phyloP scores from a whole-genome alignment of 208 protist species.

The Angomonas deanei region DNA sequence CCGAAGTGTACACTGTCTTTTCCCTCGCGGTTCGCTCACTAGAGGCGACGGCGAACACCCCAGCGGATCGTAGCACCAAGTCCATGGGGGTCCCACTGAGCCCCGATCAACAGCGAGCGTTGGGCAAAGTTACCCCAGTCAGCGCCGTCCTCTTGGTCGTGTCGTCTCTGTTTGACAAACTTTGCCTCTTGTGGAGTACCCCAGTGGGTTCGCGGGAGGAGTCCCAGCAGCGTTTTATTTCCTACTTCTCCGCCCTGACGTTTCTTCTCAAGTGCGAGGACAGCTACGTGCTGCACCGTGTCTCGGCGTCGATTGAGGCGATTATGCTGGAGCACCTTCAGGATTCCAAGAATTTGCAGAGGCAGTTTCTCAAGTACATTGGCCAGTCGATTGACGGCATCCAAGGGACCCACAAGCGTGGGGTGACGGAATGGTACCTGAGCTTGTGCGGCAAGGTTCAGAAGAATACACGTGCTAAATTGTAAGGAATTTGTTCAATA shows the following conservation, averaged over 20 bases:
- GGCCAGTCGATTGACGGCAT: slow-evolving; percentile 44
- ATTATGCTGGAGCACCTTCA: slow-evolving; percentile 70
- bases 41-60: slow-evolving; percentile 8
- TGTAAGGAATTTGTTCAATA: slow-evolving; percentile 16
- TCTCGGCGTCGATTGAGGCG: slow-evolving; percentile 79
- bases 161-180: slow-evolving; percentile 66
- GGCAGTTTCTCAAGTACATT: slow-evolving; percentile 69
- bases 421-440: slow-evolving; percentile 76
- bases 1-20: slow-evolving; percentile 2
- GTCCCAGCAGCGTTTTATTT: slow-evolving; percentile 41
- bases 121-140: slow-evolving; percentile 27
- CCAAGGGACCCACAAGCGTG: slow-evolving; percentile 49
- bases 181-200: slow-evolving; percentile 58
- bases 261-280: slow-evolving; percentile 71
- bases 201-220: slow-evolving; percentile 20
- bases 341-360: slow-evolving; percentile 33
- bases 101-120: neutral
- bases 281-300: slow-evolving; percentile 57
- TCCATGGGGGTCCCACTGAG: neutral
- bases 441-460: slow-evolving; percentile 40
- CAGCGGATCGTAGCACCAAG: neutral
- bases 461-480: slow-evolving; percentile 28
- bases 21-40: neutral
- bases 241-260: slow-evolving; percentile 73
- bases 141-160: slow-evolving; percentile 70